phyloP scores from a whole-genome alignment of 129 eudicot genomes.

The Flaveria sonorensis region DNA sequence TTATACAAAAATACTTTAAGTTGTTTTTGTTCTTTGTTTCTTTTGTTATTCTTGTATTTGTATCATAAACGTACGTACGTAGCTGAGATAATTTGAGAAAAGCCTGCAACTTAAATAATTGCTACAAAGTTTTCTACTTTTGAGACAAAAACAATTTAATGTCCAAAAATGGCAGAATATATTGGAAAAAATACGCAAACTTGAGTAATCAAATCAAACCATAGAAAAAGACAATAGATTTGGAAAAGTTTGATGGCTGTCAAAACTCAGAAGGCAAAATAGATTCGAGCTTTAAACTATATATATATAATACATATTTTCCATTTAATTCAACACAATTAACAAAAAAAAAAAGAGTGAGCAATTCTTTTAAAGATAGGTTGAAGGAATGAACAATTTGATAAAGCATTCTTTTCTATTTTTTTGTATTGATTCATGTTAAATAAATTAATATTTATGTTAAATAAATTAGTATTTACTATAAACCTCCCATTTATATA shows the following conservation, averaged over 20 bases:
- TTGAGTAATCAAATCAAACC: constrained; percentile 40
- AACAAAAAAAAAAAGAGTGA: neutral
- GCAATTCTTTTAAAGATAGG: neutral
- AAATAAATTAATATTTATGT: neutral
- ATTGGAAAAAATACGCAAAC: constrained; percentile 29
- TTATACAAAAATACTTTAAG: neutral
- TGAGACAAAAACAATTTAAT: constrained; percentile 28
- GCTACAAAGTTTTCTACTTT: constrained; percentile 31
- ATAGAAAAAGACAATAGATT: constrained; percentile 22
- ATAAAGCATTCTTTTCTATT: neutral
- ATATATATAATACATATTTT: neutral
- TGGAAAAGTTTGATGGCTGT: constrained; percentile 25
- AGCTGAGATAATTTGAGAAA: constrained; percentile 4
- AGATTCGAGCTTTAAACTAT: neutral
- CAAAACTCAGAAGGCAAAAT: neutral
- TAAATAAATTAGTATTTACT: too few species aligned
- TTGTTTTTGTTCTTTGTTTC: neutral
- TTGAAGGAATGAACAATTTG: neutral
- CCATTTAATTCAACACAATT: neutral
- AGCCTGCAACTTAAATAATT: constrained; percentile 13
- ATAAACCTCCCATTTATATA: too few species aligned
- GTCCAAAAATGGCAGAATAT: constrained; percentile 37
- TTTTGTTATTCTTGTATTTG: neutral
- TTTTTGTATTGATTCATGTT: neutral
- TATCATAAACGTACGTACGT: constrained; percentile 1